Percentiles rank a stretch among this genome's conserved stretches.
phyloP scores from a whole-genome alignment of 495 filamentous ascomycete genomes.

The Talaromyces proteolyticus region DNA sequence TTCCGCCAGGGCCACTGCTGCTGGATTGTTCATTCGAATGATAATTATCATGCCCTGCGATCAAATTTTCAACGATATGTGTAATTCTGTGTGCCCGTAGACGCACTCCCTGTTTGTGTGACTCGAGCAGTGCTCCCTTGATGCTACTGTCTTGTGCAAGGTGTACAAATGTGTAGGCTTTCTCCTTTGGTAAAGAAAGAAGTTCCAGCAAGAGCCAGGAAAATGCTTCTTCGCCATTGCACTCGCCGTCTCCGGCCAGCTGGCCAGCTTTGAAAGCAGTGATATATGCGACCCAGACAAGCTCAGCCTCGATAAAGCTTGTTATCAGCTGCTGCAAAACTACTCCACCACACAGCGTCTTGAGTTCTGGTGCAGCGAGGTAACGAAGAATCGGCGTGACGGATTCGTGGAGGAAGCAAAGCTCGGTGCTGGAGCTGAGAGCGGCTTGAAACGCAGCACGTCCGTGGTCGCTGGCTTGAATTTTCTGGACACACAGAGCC shows the following conservation, averaged over 20 bases:
- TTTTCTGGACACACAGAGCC: conserved; percentile 42
- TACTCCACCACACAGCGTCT: conserved; percentile 40
- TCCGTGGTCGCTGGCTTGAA: conserved; percentile 38
- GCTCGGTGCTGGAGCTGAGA: conserved; percentile 35
- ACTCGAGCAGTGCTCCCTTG: conserved; percentile 18
- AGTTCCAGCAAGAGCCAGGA: conserved; percentile 53
- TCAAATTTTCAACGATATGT: conserved; percentile 14
- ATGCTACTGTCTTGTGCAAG: conserved; percentile 16
- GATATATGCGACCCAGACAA: conserved; percentile 48
- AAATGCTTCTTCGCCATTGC: conserved; percentile 33
- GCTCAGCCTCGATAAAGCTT: conserved; percentile 44
- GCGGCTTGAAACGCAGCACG: conserved; percentile 36
- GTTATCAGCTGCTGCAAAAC: conserved; percentile 42
- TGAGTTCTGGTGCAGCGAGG: conserved; percentile 20
- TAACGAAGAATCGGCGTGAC: conserved; percentile 11
- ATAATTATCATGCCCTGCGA: not conserved
- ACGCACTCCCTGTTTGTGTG: conserved; percentile 15
- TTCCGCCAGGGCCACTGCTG: conserved; percentile 7
- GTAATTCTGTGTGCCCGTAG: conserved; percentile 27
- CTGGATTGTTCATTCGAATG: not conserved
- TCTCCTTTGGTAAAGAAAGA: conserved; percentile 25
- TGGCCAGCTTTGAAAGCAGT: conserved; percentile 19
- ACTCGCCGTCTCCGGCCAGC: conserved; percentile 16
- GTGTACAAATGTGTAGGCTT: conserved; percentile 6
- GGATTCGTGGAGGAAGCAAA: conserved; percentile 37